phyloP scores from a whole-genome alignment of 768 basidiomycete genomes.

The Boletus subparvulus region DNA sequence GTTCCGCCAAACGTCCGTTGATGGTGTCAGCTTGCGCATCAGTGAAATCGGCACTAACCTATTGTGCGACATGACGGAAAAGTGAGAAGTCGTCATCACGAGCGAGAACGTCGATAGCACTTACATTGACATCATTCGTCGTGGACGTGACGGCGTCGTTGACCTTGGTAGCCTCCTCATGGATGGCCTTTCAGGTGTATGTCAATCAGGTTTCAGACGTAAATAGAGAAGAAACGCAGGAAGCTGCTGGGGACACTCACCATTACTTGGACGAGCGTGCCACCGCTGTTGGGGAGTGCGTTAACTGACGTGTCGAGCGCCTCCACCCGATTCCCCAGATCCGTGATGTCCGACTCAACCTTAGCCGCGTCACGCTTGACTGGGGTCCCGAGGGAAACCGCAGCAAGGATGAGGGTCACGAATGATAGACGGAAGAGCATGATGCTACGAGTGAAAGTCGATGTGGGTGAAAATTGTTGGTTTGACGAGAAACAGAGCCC shows the following conservation, averaged over 20 bases:
- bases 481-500: background rate
- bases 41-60: background rate
- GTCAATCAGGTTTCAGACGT: background rate
- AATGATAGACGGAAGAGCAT: constrained; percentile 16
- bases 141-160: rapidly evolving
- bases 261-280: rapidly evolving
- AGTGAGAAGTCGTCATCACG: background rate
- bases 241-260: background rate
- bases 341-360: background rate
- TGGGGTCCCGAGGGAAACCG: constrained; percentile 10
- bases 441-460: background rate
- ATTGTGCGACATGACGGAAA: background rate
- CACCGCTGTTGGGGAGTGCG: background rate
- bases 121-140: background rate
- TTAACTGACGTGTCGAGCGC: background rate
- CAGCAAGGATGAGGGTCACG: constrained; percentile 8
- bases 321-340: rapidly evolving
- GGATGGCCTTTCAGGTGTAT: background rate
- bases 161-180: rapidly evolving
- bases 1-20: rapidly evolving
- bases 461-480: background rate
- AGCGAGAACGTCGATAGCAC: background rate
- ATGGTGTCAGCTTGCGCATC: background rate
- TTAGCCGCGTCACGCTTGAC: constrained; percentile 1
- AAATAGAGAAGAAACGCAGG: background rate